Evolutionary conservation across 2,329 filamentous ascomycete genomes (phyloP).

Genomic region (Lachnellula subtilissima): DNA sequence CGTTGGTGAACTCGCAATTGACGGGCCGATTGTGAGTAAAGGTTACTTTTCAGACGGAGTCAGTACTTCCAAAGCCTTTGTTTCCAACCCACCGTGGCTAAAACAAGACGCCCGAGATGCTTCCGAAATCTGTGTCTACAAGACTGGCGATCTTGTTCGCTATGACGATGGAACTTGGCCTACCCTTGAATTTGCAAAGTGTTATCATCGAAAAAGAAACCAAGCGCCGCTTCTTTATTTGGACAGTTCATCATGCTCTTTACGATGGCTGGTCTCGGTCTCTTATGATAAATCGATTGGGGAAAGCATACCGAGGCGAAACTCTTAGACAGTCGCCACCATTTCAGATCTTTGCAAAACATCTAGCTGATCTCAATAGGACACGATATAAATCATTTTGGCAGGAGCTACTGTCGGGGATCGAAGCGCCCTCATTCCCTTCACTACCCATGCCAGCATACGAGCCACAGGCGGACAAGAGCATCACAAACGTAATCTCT

Average conservation of each 20-base stretch:
- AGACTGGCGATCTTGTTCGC: slow-evolving; percentile 54
- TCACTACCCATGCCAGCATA: neutral
- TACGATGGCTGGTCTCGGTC: neutral
- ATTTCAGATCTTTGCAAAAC: slow-evolving; percentile 16
- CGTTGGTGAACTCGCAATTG: slow-evolving; percentile 21
- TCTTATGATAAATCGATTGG: slow-evolving; percentile 13
- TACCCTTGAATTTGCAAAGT: neutral
- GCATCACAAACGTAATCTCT: neutral
- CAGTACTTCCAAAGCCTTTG: slow-evolving; percentile 39
- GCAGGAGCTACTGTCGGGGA: neutral
- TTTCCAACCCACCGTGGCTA: neutral
- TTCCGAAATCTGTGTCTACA: slow-evolving; percentile 42
- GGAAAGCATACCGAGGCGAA: slow-evolving; percentile 1
- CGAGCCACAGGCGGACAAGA: neutral
- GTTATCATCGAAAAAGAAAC: neutral
- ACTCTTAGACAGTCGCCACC: slow-evolving; percentile 11
- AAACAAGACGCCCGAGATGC: neutral
- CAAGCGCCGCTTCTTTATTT: neutral
- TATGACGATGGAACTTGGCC: slow-evolving; percentile 30
- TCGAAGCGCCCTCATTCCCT: neutral
- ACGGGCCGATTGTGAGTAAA: slow-evolving; percentile 52
- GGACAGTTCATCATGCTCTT: neutral
- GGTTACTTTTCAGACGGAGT: slow-evolving; percentile 55
- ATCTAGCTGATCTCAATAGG: neutral
- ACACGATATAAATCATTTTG: neutral